These are phyloP conservation scores for Cicer judaicum DNA, from an alignment of 306 rosid genomes.

Conservation along the genomic window DNA sequence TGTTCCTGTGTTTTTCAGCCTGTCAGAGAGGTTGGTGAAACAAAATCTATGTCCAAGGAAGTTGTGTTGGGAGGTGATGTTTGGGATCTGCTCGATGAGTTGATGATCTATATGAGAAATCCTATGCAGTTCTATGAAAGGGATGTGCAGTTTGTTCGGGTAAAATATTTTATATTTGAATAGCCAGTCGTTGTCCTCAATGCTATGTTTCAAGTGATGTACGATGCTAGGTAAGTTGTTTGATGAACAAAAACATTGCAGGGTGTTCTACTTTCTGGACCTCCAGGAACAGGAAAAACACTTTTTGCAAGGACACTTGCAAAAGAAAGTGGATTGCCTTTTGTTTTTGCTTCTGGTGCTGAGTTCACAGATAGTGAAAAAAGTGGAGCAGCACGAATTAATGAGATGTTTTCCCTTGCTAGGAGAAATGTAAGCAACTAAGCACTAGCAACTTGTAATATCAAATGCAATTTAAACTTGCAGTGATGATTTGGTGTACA, in stretches of 20 bases:
- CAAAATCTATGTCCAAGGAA: slow-evolving; percentile 88
- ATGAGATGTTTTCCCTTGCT: slow-evolving; percentile 91
- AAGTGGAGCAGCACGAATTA: slow-evolving; percentile 91
- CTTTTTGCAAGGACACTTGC: slow-evolving; percentile 95
- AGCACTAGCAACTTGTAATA: slow-evolving; percentile 40
- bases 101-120: slow-evolving; percentile 96
- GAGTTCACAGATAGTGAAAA: slow-evolving; percentile 97
- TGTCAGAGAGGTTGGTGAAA: slow-evolving; percentile 79
- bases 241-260: slow-evolving; percentile 50
- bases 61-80: slow-evolving; percentile 97
- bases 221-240: slow-evolving; percentile 31
- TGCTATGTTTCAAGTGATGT: slow-evolving; percentile 36
- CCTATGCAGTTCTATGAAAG: slow-evolving; percentile 96
- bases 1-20: slow-evolving; percentile 61
- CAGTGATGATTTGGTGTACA: slow-evolving; percentile 16
- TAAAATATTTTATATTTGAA: slow-evolving; percentile 49
- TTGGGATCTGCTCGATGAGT: slow-evolving; percentile 98
- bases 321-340: slow-evolving; percentile 91
- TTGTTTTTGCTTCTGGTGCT: slow-evolving; percentile 98
- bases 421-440: slow-evolving; percentile 76
- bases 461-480: slow-evolving; percentile 39
- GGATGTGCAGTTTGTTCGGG: slow-evolving; percentile 95
- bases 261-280: slow-evolving; percentile 99
- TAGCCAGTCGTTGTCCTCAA: slow-evolving; percentile 26
- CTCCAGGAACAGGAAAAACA: slow-evolving; percentile 99